Evolutionary conservation across 768 basidiomycete genomes (phyloP).

Genomic region (button mushroom (Agaricus bisporus)): DNA sequence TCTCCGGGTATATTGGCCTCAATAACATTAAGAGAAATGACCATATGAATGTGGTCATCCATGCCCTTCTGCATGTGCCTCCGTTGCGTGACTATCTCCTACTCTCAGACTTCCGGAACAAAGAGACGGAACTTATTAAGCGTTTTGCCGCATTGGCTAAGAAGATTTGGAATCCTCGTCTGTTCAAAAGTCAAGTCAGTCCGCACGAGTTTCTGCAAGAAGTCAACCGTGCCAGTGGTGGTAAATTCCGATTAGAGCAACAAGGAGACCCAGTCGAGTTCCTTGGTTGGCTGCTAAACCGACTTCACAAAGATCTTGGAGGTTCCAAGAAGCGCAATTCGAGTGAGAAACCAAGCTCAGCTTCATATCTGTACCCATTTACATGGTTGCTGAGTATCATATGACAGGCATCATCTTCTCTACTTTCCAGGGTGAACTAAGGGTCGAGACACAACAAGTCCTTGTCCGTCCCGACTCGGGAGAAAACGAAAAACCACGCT

Average conservation of each 20-base stretch:
- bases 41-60: slow-evolving; percentile 96
- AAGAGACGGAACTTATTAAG: slow-evolving; percentile 81
- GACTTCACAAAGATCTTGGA: slow-evolving; percentile 86
- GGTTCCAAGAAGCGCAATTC: slow-evolving; percentile 92
- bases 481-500: slow-evolving; percentile 76
- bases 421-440: slow-evolving; percentile 91
- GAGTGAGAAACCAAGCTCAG: slow-evolving; percentile 46
- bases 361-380: slow-evolving; percentile 1
- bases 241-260: slow-evolving; percentile 88
- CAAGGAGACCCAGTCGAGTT: slow-evolving; percentile 98
- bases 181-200: slow-evolving; percentile 97
- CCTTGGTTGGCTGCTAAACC: slow-evolving; percentile 91
- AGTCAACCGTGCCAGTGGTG: slow-evolving; percentile 81
- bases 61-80: slow-evolving; percentile 84
- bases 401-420: slow-evolving; percentile 82
- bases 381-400: slow-evolving; percentile 10
- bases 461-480: slow-evolving; percentile 74
- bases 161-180: slow-evolving; percentile 92
- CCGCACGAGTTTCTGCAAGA: slow-evolving; percentile 99
- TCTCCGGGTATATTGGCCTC: slow-evolving; percentile 91
- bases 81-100: slow-evolving; percentile 86
- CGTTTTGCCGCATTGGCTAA: slow-evolving; percentile 85
- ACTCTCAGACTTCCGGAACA: slow-evolving; percentile 65
- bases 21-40: slow-evolving; percentile 98
- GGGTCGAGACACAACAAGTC: slow-evolving; percentile 91